Conservation (phyloP, 2,329 filamentous ascomycete genomes). For the Cladosporium colombiae region DNA sequence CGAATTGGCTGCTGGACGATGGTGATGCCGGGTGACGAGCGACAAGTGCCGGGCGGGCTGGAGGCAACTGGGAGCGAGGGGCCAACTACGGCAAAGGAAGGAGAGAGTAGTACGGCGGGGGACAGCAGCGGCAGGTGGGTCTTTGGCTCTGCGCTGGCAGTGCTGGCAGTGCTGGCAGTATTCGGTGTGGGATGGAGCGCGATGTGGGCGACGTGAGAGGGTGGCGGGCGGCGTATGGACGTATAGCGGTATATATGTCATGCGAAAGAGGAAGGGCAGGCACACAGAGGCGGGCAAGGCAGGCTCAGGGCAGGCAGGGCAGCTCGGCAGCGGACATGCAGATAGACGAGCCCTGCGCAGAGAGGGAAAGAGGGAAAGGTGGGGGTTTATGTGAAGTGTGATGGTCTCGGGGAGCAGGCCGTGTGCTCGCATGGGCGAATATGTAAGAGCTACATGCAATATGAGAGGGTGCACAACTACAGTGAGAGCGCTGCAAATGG, state of each 20-base stretch:
- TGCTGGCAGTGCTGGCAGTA: not conserved
- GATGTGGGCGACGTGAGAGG: not conserved
- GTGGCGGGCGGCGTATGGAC: not conserved
- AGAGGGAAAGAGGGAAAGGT: not conserved
- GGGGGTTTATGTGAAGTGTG: conserved; percentile 5
- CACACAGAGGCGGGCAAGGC: not conserved
- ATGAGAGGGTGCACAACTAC: not conserved
- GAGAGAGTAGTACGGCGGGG: not conserved
- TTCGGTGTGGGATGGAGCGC: not conserved
- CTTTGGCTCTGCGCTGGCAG: conserved; percentile 4
- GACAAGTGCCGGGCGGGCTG: conserved; percentile 11
- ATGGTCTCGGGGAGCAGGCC: conserved; percentile 6
- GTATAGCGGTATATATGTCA: not conserved
- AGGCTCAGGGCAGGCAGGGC: not conserved
- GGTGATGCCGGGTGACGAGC: conserved; percentile 2
- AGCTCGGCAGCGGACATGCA: conserved; percentile 3
- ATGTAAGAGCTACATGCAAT: not conserved
- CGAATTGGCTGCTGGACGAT: conserved; percentile 7
- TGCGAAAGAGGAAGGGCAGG: not conserved
- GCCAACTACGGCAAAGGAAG: conserved; percentile 13
- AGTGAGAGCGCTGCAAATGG: not conserved
- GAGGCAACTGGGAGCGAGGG: conserved; percentile 1
- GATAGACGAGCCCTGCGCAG: not conserved
- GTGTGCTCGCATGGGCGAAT: not conserved
- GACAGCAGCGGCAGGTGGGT: not conserved